Base-by-base conservation (phyloP, 139 green algal species). In the Coelastrella sp. region DNA sequence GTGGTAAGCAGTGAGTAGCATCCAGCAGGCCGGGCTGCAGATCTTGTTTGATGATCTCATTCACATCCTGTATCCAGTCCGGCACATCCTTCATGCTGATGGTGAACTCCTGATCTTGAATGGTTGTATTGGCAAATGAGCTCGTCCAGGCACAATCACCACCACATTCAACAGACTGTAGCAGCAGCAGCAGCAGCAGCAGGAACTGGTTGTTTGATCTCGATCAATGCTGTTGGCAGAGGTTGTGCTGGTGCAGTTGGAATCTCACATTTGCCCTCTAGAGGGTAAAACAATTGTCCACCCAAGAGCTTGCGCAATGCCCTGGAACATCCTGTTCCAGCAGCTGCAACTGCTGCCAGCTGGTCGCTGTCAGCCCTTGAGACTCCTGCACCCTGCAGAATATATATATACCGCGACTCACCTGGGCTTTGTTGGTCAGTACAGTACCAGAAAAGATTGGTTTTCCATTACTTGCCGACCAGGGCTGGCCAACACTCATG, bases 81-180 rank as follows among this genome's bases (percentile, higher is more conserved):
- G 19, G 63, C 12, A 70, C 63, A 70, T 70, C 63, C 14, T 70
- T 15, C 63, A 70, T 12, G 1, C 14, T 70, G 63, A 70, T 70
- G 63, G 63, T 70, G 14, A 70, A 70, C 63, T 70, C 63, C 63
- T 20, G 63, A 15, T 70, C 63, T 70, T 70, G 63, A 20, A 70
- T 70, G 63, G 63, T 70, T 12, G 11, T 70, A 15, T 70, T 70
- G 63, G 15, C 27, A 70, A 20, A 15, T 12, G 14, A 12, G 14
- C 63, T 72, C 19, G 66, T 60, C 59, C 80, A 61, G 59, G 80
- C 56, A 61, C 80, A 61, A 60, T 86, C 80, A 73, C 57, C 65
- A 9, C 57, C 80, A 86, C 65, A 86, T 58, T 86, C 80, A 57
- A 86, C 80, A 58, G 65, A 60, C 80, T 86, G 80, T 6, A 58